Evolutionary conservation across 495 filamentous ascomycete species (phyloP), one percentile per base, ranked within the genome.

Genomic region (Hypoxylon lienhwacheense): DNA sequence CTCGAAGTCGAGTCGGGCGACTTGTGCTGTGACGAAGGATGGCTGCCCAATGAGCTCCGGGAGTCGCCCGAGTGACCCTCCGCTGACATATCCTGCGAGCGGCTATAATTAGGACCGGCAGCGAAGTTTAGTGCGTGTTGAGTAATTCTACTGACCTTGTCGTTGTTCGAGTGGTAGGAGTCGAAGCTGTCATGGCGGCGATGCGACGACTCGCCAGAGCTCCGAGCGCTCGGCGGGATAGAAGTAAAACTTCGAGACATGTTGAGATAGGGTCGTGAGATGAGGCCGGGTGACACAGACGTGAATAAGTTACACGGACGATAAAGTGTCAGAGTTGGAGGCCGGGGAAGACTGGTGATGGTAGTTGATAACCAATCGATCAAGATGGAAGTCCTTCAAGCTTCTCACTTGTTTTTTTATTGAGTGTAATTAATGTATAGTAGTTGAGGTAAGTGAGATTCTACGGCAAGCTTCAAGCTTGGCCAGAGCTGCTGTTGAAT

Each of bases 121-220:
- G 16, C 26, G 16, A 47, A 12, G 20, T 40, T 21, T 41, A 10
- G 15, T 22, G 22, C 5, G 16, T 2, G 12, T 16, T 4, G 37
- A 37, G 41, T 1, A 19, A 21, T 8, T 32, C 17, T 37, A 48
- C 58, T 26, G 19, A 67, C 65, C 58, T 67, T 67, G 35, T 57
- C 51, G 20, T 62, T 63, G 28, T 51, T 45, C 5, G 59, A 63
- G n/a, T 35, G 48, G 42, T 53, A 50, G 28, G 62, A 65, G 39
- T 49, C 47, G 26, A 55, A 55, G 49, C 62, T 67, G 35, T 55
- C 59, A 28, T 51, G 55, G 26, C 62, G 61, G 11, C 33, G 46
- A 36, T 55, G 35, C 5, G 47, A 19, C 25, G 40, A 28, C 20
- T 61, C 51, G 42, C 47, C 35, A 11, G 51, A 50, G 29, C 34